Base-by-base conservation (phyloP, 2,329 filamentous ascomycete species). In the Diaporthe amygdali region DNA sequence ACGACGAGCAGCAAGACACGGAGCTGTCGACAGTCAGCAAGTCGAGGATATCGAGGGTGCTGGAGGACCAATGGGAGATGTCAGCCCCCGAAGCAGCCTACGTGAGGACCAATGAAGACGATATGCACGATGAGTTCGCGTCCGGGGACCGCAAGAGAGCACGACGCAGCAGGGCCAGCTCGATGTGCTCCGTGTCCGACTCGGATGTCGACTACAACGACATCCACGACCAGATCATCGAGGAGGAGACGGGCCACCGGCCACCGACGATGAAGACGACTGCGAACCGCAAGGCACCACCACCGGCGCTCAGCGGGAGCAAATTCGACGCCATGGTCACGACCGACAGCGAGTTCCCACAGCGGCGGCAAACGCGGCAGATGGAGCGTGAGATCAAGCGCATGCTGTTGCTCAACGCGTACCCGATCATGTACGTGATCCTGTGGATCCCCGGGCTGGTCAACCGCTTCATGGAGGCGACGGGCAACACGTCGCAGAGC, bases 401-500 rank as follows among this genome's bases (percentile, higher is more conserved):
- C 59, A 78, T 82, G 72, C 76, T 83, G 25, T 73, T 82, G 9
- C 74, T 83, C 63, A 81, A 82, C 67, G 81, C 79, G 2, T 83
- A 82, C 61, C 81, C 81, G 0, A 78, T 81, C 54, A 77, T 77
- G 46, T 82, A 81, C 74, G 78, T 82, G 52, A 56, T 82, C 6
- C 77, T 82, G n/a, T 82, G 79, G 80, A 76, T 83, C 8, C 81
- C 81, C 0, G 81, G 81, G 7, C 78, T 83, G 67, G 70, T 75
- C 44, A 83, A 82, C 74, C 77, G 79, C 34, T 64, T 79, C 49
- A 75, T 75, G 49, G 80, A 80, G 73, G 76, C 74, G 32, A 75
- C 76, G 2, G 79, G 74, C 17, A 61, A 74, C 12, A 51, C 32
- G 3, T 41, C 39, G 3, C 37, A 69, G 44, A 64, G 68, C 55